A percentile compares a stretch with the other conserved stretches of the same genome.
These are phyloP conservation scores for Tolypocladium pustulatum DNA, from an alignment of 2,329 filamentous ascomycete genomes.

Conservation along the genomic window DNA sequence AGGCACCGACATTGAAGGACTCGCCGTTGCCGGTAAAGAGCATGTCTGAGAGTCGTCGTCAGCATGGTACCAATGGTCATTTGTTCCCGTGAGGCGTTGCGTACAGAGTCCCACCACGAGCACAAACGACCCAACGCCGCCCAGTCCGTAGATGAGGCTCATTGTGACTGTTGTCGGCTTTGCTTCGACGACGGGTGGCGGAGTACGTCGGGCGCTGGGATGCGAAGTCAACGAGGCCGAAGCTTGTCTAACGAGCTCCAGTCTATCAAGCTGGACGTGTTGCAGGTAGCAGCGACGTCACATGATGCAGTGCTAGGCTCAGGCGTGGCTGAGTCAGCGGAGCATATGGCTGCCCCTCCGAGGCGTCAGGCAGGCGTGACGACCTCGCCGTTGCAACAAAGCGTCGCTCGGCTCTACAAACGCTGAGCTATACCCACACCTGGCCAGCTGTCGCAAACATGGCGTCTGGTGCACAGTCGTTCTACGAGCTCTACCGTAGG, in stretches of 20 bases:
- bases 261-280: not conserved
- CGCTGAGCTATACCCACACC: not conserved
- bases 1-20: conserved; percentile 91
- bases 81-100: conserved; percentile 20
- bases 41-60: conserved; percentile 59
- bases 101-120: conserved; percentile 70
- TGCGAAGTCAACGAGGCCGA: not conserved
- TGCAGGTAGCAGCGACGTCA: conserved; percentile 18
- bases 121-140: conserved; percentile 57
- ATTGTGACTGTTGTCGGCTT: conserved; percentile 33
- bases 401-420: not conserved
- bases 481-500: conserved; percentile 95
- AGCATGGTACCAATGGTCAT: not conserved
- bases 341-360: not conserved
- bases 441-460: conserved; percentile 18
- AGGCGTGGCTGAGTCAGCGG: conserved; percentile 2
- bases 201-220: not conserved
- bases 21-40: conserved; percentile 96
- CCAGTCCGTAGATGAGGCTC: conserved; percentile 63
- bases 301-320: conserved; percentile 16
- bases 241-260: not conserved
- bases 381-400: not conserved
- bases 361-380: not conserved
- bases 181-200: not conserved
- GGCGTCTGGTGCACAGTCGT: conserved; percentile 43